Base-by-base conservation (phyloP, 169 alveolate species). In the Cryptosporidium meleagridis region DNA sequence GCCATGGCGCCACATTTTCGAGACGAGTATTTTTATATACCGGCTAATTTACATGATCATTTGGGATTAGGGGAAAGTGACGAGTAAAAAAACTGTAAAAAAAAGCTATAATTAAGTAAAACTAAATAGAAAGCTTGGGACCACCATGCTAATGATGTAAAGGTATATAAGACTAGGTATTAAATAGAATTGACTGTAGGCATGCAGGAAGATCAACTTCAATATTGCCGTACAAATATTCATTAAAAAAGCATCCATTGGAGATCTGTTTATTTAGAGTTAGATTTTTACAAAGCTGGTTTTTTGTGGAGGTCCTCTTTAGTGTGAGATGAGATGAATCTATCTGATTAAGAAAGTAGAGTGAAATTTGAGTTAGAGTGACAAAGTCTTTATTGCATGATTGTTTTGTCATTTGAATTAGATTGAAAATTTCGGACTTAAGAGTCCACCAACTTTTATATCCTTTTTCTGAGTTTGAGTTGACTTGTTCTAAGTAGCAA, bases 281-380 rank as follows among this genome's bases (percentile, higher is more conserved):
- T 23, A 61, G 51, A 55, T 67, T 80, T 45, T 45, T 80, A 14
- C 37, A 41, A 16, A 80, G 45, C 14, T 62, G 89, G 9, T 35
- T 65, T 65, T 45, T 80, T 31, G 73, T 62, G 2, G 89, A 62
- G 29, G 18, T 33, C 45, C 68, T 80, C 51, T 59, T 80, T 14
- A 80, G 67, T n/a, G 69, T 65, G 12, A 80, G 55, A 48, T 80
- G 89, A 29, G 69, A 29, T 23, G 89, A 80, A 37, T 80, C 89
- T 41, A 80, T 37, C 70, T 80, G 41, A 37, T 80, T 58, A 23
- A 62, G 44, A 12, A 80, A 62, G 55, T 33, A 23, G 3, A 21
- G 69, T 6, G 75, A 21, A 16, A 62, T 29, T 16, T 61, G 59
- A 18, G 37, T 3, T 23, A 62, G 70, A 8, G 39, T 52, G 33